Evolutionary conservation across 768 basidiomycete genomes (phyloP), one percentile per base, ranked within the genome.

Genomic region (Phlebiopsis gigantea): DNA sequence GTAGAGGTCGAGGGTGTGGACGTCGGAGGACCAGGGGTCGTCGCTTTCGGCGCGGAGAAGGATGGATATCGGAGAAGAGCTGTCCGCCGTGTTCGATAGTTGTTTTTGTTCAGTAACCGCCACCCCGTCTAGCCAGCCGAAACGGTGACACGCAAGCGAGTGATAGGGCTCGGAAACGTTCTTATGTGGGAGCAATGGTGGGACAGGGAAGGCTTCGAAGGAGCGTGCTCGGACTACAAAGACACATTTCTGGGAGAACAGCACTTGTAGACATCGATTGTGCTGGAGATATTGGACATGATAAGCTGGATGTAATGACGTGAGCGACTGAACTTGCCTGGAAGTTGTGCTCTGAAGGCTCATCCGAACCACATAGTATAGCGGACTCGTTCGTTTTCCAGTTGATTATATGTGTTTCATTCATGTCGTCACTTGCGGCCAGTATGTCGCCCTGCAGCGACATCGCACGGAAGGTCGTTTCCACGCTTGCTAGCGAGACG

Each of bases 51-150:
- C 73, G 19, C 85, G 80, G 15, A 85, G 67, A 8, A 88, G 74
- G 49, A 87, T 73, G 0, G 78, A 77, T 17, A 85, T 61, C 0
- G 73, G 53, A 3, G 53, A 10, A 6, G 42, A 24, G 24, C 9
- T 46, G 29, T 46, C 21, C 0, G 30, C 43, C 39, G 51, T 29
- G 9, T 21, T 24, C 1, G 57, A 47, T 24, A 46, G 31, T 21
- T 30, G 29, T 4, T 48, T 45, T 56, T 67, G 60, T 1, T 72
- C 60, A 1, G 14, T 46, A 7, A 80, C 74, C 1, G 77, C 77
- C 34, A 83, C 73, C 7, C 81, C 80, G 53, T 87, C 86, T 14
- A 85, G 77, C 85, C 85, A 87, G 15, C 85, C 85, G 61, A 85
- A 86, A 60, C 81, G 77, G 2, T 61, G 63, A 1, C 75, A 77